Base-by-base conservation (phyloP, 2,329 filamentous ascomycete species). In the Botrytis aclada region DNA sequence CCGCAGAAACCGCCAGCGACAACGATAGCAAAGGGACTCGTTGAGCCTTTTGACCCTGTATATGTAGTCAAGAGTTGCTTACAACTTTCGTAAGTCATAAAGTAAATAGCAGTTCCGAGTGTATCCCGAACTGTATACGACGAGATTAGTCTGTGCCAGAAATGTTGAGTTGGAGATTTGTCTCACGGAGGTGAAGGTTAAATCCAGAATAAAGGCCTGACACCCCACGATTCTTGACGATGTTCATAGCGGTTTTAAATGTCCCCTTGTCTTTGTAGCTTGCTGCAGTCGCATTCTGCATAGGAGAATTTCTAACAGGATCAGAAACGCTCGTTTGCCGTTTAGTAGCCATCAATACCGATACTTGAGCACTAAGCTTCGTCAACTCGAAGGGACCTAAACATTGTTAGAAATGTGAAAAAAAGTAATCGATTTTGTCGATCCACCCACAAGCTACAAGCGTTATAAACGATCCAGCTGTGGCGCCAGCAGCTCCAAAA, bases 291-390 rank as follows among this genome's bases (percentile, higher is more conserved):
- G 73, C 61, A 12, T 61, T 74, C 32, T 74, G 63, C 37, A 56
- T 58, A 32, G 51, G n/a, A 20, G 65, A 56, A 16, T 56, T 60
- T 63, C 70, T 79, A 69, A 81, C 80, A 69, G 80, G 76, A 43
- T 81, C 77, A n/a, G 79, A 79, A 37, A 79, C 47, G 60, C 78
- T 80, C 25, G 81, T 80, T 63, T 85, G 84, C 74, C 85, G 85
- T 76, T 87, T 85, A 73, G 87, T 85, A 29, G 91, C 91, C 84
- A 95, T 88, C 74, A 95, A 84, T 18, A 94, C 92, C 2, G 93
- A 94, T 32, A 96, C 92, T 81, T 97, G 93, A 25, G 93, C 93
- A 81, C 92, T 95, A 74, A 96, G 86, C 82, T 97, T 97, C n/a
- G 93, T 95, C 81, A 97, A 86, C 82, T 97, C 93, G 80, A 97